These are phyloP conservation scores for Betula pendula DNA, from an alignment of 306 rosid species.

Conservation along the genomic window DNA sequence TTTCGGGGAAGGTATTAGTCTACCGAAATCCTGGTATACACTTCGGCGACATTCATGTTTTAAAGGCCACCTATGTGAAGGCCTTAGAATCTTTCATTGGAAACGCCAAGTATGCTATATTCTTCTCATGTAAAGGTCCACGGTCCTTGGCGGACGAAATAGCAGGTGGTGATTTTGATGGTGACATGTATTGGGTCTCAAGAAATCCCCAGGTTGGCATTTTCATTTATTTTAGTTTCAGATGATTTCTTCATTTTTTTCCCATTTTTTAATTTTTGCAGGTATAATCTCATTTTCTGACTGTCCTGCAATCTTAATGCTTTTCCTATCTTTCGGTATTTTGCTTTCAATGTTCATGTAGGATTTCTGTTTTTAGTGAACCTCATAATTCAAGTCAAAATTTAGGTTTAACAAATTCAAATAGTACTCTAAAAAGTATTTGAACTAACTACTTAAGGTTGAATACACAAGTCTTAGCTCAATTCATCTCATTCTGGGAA, in stretches of 20 bases:
- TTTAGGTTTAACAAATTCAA: background rate
- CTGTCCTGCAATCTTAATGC: background rate
- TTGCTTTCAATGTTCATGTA: background rate
- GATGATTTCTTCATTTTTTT: conserved; percentile 16
- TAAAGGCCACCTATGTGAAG: conserved; percentile 53
- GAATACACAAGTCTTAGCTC: too few species aligned
- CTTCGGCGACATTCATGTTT: conserved; percentile 75
- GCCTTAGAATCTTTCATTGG: conserved; percentile 58
- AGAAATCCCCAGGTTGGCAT: conserved; percentile 59
- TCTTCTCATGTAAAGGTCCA: conserved; percentile 75
- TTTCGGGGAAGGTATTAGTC: conserved; percentile 70
- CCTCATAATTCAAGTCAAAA: background rate
- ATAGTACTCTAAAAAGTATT: background rate
- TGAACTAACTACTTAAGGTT: too few species aligned
- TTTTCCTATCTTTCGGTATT: background rate
- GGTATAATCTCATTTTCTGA: conserved; percentile 8
- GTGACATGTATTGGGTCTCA: conserved; percentile 85
- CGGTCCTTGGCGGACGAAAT: conserved; percentile 85
- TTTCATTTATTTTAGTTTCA: background rate
- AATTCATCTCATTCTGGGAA: too few species aligned
- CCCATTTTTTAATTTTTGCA: background rate
- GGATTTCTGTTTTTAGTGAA: background rate
- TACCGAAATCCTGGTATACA: conserved; percentile 82
- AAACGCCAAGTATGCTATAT: conserved; percentile 66
- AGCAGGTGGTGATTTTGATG: conserved; percentile 88